These are phyloP conservation scores for Solanum peruvianum DNA, from an alignment of 257 asterid genomes.

Conservation along the genomic window DNA sequence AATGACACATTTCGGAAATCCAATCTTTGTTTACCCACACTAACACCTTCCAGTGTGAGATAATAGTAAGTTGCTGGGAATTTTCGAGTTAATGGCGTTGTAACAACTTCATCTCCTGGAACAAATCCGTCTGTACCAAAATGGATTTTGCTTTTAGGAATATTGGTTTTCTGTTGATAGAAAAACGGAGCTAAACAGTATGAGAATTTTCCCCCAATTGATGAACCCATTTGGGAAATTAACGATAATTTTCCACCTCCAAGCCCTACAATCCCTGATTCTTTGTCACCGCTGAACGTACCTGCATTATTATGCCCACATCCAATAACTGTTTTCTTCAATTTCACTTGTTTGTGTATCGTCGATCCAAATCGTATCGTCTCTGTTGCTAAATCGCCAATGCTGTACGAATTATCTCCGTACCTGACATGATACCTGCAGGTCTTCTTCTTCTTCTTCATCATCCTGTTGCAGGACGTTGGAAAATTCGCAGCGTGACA, in stretches of 20 bases:
- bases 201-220: conserved; percentile 38
- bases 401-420: conserved; percentile 29
- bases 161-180: background rate
- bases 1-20: background rate
- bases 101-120: conserved; percentile 18
- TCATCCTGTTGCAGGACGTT: background rate
- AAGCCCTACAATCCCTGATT: conserved; percentile 61
- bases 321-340: background rate
- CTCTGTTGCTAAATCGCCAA: conserved; percentile 39
- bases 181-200: conserved; percentile 42
- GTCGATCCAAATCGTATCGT: conserved; percentile 23
- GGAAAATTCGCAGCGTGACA: conserved; percentile 14
- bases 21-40: conserved; percentile 22
- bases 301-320: background rate
- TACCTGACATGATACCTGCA: conserved; percentile 21
- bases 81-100: conserved; percentile 29
- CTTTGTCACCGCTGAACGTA: background rate
- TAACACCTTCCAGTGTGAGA: conserved; percentile 42
- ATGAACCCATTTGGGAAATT: conserved; percentile 29
- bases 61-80: conserved; percentile 17
- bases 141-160: conserved; percentile 27
- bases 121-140: conserved; percentile 29
- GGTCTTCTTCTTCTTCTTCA: background rate
- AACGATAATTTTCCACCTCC: conserved; percentile 41
- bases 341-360: background rate